Percentiles rank a stretch among this genome's conserved stretches.
Conservation (phyloP, 306 rosid genomes). For the Betula pendula region DNA sequence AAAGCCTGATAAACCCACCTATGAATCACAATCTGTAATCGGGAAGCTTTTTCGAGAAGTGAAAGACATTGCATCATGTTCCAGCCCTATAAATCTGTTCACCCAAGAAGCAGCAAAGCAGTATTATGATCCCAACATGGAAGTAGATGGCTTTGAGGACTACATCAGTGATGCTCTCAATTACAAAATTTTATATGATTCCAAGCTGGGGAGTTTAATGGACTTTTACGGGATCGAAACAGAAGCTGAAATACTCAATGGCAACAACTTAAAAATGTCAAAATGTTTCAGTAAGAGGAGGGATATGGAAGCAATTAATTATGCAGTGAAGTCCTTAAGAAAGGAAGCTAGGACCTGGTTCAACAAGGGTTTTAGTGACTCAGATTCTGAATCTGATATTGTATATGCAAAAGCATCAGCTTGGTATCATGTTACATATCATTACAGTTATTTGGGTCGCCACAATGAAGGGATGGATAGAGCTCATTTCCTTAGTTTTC, state of each 20-base stretch:
- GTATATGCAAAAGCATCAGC: conserved; percentile 48
- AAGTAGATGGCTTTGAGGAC: conserved; percentile 58
- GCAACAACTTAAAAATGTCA: conserved; percentile 51
- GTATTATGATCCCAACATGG: conserved; percentile 48
- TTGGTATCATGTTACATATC: conserved; percentile 53
- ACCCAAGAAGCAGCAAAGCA: conserved; percentile 25
- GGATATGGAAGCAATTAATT: conserved; percentile 50
- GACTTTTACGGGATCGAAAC: conserved; percentile 69
- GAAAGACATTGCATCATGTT: conserved; percentile 18
- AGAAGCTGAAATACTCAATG: conserved; percentile 75
- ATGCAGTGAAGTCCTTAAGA: conserved; percentile 51
- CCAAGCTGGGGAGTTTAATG: conserved; percentile 60
- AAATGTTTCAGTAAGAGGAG: conserved; percentile 50
- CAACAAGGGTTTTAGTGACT: conserved; percentile 14
- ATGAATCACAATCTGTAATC: conserved; percentile 32
- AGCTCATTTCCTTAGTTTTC: conserved; percentile 42
- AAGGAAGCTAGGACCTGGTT: conserved; percentile 43
- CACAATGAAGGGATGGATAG: conserved; percentile 31
- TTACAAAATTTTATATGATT: conserved; percentile 63
- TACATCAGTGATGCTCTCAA: conserved; percentile 62
- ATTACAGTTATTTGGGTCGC: conserved; percentile 38
- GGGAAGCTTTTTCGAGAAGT: conserved; percentile 46
- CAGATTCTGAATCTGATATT: background rate
- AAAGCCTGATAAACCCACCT: conserved; percentile 27
- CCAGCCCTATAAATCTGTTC: conserved; percentile 19